Evolutionary conservation across 495 filamentous ascomycete species (phyloP).

Genomic region (Penicillium samsonianum): DNA sequence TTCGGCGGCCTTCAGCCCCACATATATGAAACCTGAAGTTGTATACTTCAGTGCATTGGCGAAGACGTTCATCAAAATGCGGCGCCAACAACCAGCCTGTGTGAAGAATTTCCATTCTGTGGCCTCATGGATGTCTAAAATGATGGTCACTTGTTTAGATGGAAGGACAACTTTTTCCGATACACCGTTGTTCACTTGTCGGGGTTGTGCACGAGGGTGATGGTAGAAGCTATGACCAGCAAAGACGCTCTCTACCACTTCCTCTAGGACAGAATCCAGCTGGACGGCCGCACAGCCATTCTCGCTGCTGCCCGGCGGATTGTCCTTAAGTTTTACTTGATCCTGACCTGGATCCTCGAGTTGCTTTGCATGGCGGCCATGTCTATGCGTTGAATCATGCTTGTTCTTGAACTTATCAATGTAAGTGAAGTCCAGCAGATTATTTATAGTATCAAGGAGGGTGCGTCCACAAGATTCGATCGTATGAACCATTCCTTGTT

Average conservation of each 20-base stretch:
- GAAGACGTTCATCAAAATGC: slow-evolving; percentile 50
- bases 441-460: slow-evolving; percentile 68
- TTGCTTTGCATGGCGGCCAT: too few species aligned
- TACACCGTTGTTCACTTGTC: background rate
- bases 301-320: too few species aligned
- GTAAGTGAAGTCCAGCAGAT: slow-evolving; percentile 55
- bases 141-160: slow-evolving; percentile 42
- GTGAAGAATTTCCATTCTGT: slow-evolving; percentile 56
- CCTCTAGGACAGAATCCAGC: slow-evolving; percentile 55
- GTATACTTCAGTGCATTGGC: slow-evolving; percentile 52
- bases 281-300: too few species aligned
- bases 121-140: slow-evolving; percentile 60
- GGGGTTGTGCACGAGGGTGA: slow-evolving; percentile 15
- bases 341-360: too few species aligned
- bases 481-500: slow-evolving; percentile 61
- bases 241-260: slow-evolving; percentile 61
- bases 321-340: too few species aligned
- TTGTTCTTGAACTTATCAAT: slow-evolving; percentile 26
- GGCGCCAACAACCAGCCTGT: slow-evolving; percentile 61
- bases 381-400: too few species aligned
- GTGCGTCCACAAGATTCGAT: slow-evolving; percentile 67
- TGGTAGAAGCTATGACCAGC: slow-evolving; percentile 47
- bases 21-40: too few species aligned
- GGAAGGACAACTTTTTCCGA: too few species aligned
- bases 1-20: too few species aligned